phyloP scores from a whole-genome alignment of 495 filamentous ascomycete genomes.

The Aspergillus bertholletiae region DNA sequence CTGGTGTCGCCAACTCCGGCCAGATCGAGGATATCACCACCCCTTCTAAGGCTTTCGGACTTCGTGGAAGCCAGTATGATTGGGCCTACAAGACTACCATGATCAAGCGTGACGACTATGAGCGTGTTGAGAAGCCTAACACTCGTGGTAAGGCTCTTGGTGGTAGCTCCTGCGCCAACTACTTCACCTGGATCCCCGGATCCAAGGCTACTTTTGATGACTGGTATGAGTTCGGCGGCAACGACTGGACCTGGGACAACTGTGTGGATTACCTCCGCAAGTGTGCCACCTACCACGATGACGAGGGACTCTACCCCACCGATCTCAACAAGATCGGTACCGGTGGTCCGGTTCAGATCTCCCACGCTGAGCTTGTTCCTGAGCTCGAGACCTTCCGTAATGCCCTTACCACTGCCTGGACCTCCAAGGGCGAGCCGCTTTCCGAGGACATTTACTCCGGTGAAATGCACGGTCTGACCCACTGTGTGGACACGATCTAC shows the following conservation, averaged over 20 bases:
- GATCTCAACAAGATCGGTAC: slow-evolving; percentile 47
- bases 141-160: slow-evolving; percentile 53
- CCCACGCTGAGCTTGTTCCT: slow-evolving; percentile 51
- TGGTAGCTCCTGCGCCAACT: slow-evolving; percentile 50
- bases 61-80: slow-evolving; percentile 49
- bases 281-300: slow-evolving; percentile 54
- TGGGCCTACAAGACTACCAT: slow-evolving; percentile 64
- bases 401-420: slow-evolving; percentile 53
- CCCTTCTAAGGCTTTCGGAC: slow-evolving; percentile 38
- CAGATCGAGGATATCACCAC: slow-evolving; percentile 42
- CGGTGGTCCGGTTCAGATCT: slow-evolving; percentile 50
- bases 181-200: slow-evolving; percentile 56
- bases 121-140: slow-evolving; percentile 60
- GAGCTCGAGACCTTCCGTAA: slow-evolving; percentile 54
- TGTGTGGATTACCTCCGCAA: slow-evolving; percentile 51
- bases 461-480: slow-evolving; percentile 51
- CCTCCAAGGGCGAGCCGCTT: slow-evolving; percentile 47
- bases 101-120: slow-evolving; percentile 58
- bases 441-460: slow-evolving; percentile 55
- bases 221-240: slow-evolving; percentile 53
- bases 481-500: slow-evolving; percentile 56
- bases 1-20: slow-evolving; percentile 35
- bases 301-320: slow-evolving; percentile 31
- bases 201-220: slow-evolving; percentile 53
- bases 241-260: slow-evolving; percentile 56